Evolutionary conservation across 441 rosid species (phyloP).

Genomic region (Metrosideros polymorpha): DNA sequence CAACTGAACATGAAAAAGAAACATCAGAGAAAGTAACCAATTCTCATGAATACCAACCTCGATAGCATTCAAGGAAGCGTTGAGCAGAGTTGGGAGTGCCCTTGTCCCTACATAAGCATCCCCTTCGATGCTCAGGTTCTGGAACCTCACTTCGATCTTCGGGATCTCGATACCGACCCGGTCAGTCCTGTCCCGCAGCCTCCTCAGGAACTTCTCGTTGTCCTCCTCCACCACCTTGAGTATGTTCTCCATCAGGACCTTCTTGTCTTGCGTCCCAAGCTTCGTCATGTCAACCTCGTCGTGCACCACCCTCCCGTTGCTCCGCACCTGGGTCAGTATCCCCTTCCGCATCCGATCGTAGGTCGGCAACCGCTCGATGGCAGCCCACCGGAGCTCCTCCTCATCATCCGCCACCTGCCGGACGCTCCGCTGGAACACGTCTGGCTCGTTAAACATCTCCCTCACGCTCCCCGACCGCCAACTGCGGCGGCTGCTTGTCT

Average conservation of each 20-base stretch:
- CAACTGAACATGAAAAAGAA: neutral
- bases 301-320: slow-evolving; percentile 32
- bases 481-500: slow-evolving; percentile 7
- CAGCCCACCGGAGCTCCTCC: slow-evolving; percentile 90
- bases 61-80: slow-evolving; percentile 43
- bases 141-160: slow-evolving; percentile 65
- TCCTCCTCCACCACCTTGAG: slow-evolving; percentile 23
- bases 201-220: slow-evolving; percentile 19
- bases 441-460: slow-evolving; percentile 31
- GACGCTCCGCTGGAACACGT: slow-evolving; percentile 28
- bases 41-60: slow-evolving; percentile 32
- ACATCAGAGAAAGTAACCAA: neutral
- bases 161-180: slow-evolving; percentile 70
- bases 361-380: slow-evolving; percentile 81
- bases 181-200: slow-evolving; percentile 25
- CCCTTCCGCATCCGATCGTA: slow-evolving; percentile 63
- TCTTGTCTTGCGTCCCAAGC: slow-evolving; percentile 27
- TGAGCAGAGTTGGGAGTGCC: slow-evolving; percentile 72
- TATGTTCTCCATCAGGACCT: slow-evolving; percentile 18
- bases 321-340: slow-evolving; percentile 28
- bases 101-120: slow-evolving; percentile 68
- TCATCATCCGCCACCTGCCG: slow-evolving; percentile 40
- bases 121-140: slow-evolving; percentile 54
- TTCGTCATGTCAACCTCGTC: slow-evolving; percentile 54
- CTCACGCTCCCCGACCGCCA: slow-evolving; percentile 22